Evolutionary conservation across 768 basidiomycete species (phyloP), one percentile per base, ranked within the genome.

Genomic region (Imleria badia): DNA sequence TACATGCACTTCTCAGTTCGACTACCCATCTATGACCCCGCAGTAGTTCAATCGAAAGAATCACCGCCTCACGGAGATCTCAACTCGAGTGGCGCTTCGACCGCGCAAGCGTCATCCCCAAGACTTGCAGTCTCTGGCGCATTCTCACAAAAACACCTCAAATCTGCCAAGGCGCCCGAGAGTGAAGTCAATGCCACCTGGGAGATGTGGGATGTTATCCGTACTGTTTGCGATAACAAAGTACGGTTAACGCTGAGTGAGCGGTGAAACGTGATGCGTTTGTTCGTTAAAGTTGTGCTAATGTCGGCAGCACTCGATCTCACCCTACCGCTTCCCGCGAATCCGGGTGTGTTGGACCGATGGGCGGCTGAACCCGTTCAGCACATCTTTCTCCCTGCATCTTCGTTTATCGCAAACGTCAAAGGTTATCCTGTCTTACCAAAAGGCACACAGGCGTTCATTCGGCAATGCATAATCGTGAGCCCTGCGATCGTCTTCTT

Each of bases 191-290:
- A 86, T 62, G 81, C 78, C 7, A 92, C 90, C 1, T 99, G 97
- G 96, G 97, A 98, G 69, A 96, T 95, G 84, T 99, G 97, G 97
- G 97, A 98, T 69, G 80, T 88, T 44, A 91, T 99, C 54, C 80
- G 95, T 56, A 86, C 87, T 4, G 81, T 96, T 33, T 99, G 97
- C 70, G 87, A 87, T 53, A 96, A 94, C 70, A 84, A 83, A 66
- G 75, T 80, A 30, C 81, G 90, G 26, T 65, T 94, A 55, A 86
- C 86, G 3, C 66, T 91, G 52, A 86, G 91, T 93, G 69, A 86
- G 91, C 89, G 63, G 60, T 79, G 72, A 44, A 36, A 48, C 51
- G 42, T 50, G 41, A 57, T 42, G 13, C 15, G 48, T 29, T 34
- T 20, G 39, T 42, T 54, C 35, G 45, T 40, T 33, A 7, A 19